Evolutionary conservation across 192 early-diverging fungal genomes (phyloP).

Genomic region (Umbelopsis isabellina): DNA sequence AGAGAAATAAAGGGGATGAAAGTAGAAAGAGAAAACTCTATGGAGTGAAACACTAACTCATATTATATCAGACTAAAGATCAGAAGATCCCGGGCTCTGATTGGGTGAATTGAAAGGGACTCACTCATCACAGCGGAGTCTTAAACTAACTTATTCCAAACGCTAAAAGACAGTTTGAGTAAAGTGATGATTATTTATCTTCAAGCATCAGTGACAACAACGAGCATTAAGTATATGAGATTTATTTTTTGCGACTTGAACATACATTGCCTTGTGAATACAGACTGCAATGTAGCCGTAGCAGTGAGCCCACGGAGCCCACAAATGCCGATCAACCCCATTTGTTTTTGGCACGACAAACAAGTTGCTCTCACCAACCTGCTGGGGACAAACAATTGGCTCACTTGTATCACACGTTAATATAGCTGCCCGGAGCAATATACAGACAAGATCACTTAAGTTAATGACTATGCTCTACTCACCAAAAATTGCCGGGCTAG

Average conservation of each 20-base stretch:
- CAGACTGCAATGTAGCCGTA: not conserved
- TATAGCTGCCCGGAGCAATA: too few relatives aligned
- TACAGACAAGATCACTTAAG: too few relatives aligned
- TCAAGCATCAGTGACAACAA: too few relatives aligned
- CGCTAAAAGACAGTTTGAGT: not conserved
- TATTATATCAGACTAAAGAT: constrained; percentile 18
- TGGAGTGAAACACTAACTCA: constrained; percentile 7
- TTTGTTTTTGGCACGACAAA: not conserved
- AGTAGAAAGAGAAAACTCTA: not conserved
- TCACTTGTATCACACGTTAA: too few relatives aligned
- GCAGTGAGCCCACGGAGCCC: too few relatives aligned
- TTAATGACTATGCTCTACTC: not conserved
- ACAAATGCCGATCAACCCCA: constrained; percentile 1
- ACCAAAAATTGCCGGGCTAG: not conserved
- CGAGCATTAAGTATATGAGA: too few relatives aligned
- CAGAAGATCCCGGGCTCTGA: constrained; percentile 13
- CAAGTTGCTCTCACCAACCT: too few relatives aligned
- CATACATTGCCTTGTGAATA: not conserved
- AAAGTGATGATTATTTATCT: too few relatives aligned
- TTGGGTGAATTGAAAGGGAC: not conserved
- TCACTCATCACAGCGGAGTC: constrained; percentile 5
- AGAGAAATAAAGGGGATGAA: constrained; percentile 19
- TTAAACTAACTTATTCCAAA: not conserved
- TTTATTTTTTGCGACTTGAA: not conserved
- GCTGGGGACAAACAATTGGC: too few relatives aligned